phyloP scores from a whole-genome alignment of 768 basidiomycete genomes.

The Panaeolus papilionaceus region DNA sequence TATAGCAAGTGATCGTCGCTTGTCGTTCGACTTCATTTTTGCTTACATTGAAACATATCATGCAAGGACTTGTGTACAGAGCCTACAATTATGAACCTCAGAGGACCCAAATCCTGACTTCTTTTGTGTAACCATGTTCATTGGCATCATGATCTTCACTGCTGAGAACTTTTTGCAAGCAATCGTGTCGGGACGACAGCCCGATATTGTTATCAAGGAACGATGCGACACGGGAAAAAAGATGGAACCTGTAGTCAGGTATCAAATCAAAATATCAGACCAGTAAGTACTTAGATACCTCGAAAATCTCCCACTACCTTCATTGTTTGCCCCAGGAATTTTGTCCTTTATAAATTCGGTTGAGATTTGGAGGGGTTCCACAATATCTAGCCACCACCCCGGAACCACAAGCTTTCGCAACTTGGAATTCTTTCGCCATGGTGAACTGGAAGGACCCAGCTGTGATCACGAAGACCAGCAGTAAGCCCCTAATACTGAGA shows the following conservation, averaged over 20 bases:
- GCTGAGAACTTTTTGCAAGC: background rate
- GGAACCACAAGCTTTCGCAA: background rate
- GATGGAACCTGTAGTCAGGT: background rate
- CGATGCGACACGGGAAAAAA: background rate
- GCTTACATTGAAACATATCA: too few relatives aligned
- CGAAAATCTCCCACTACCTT: background rate
- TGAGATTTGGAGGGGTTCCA: background rate
- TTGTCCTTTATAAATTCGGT: background rate
- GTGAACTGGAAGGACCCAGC: conserved; percentile 36
- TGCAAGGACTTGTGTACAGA: too few relatives aligned
- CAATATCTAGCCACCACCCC: background rate
- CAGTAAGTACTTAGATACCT: background rate
- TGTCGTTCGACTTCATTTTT: too few relatives aligned
- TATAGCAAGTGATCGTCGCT: too few relatives aligned
- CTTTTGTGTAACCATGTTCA: too few relatives aligned
- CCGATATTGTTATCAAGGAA: conserved; percentile 1
- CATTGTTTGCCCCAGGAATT: background rate
- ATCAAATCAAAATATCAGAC: conserved; percentile 6
- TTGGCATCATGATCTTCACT: too few relatives aligned
- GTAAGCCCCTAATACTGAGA: conserved; percentile 26
- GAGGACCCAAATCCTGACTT: too few relatives aligned
- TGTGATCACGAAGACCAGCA: conserved; percentile 34
- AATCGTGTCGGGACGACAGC: background rate
- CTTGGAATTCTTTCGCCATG: conserved; percentile 20
- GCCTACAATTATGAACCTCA: too few relatives aligned